These are phyloP conservation scores for Margaritispora aquatica DNA, from an alignment of 495 filamentous ascomycete genomes.

Conservation along the genomic window DNA sequence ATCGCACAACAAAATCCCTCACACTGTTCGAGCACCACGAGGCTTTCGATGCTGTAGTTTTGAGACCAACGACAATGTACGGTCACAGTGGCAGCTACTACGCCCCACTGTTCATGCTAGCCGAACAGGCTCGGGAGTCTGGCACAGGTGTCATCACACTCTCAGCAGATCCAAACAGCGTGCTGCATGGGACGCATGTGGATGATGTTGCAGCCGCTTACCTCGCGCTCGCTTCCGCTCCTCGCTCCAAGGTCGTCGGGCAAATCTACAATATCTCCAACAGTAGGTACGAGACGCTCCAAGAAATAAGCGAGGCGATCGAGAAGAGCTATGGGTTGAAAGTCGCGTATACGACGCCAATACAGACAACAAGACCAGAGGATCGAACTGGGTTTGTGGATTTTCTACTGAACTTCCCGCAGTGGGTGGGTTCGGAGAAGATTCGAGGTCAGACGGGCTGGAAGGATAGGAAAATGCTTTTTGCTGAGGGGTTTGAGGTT, in stretches of 20 bases:
- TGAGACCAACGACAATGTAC: slow-evolving; percentile 34
- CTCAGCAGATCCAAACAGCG: slow-evolving; percentile 25
- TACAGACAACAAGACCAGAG: neutral
- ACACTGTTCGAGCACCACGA: slow-evolving; percentile 24
- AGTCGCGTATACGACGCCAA: slow-evolving; percentile 13
- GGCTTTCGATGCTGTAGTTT: slow-evolving; percentile 32
- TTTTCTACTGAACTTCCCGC: slow-evolving; percentile 3
- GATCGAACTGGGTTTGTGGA: neutral
- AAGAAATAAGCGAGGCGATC: slow-evolving; percentile 28
- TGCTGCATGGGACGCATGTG: slow-evolving; percentile 35
- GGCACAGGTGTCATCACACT: slow-evolving; percentile 21
- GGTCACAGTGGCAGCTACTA: slow-evolving; percentile 35
- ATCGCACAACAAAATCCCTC: slow-evolving; percentile 19
- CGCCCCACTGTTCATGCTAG: slow-evolving; percentile 27
- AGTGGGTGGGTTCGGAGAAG: slow-evolving; percentile 37
- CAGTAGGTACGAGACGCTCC: slow-evolving; percentile 32
- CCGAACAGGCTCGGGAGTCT: slow-evolving; percentile 7
- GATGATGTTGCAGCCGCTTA: slow-evolving; percentile 42
- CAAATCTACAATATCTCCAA: slow-evolving; percentile 36
- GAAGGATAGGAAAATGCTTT: slow-evolving; percentile 29
- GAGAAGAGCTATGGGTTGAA: slow-evolving; percentile 30
- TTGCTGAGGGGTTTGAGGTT: slow-evolving; percentile 28
- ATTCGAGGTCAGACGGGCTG: slow-evolving; percentile 34
- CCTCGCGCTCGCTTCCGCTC: slow-evolving; percentile 29
- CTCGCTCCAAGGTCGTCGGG: slow-evolving; percentile 23